phyloP scores from a whole-genome alignment of 2,329 filamentous ascomycete genomes.

The Aspergillus quadricinctus region DNA sequence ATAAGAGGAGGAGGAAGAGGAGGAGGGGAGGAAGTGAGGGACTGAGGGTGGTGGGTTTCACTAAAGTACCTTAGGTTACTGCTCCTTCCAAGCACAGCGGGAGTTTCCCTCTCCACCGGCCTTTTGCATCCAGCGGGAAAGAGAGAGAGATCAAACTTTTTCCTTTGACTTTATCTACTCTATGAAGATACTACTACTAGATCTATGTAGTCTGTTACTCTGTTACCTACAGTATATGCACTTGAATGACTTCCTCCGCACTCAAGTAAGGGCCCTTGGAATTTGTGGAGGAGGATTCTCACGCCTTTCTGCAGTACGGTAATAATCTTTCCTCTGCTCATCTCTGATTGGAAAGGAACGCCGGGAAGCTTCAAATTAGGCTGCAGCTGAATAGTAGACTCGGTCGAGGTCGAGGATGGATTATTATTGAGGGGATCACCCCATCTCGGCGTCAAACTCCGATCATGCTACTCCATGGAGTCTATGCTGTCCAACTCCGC shows the following conservation, averaged over 20 bases:
- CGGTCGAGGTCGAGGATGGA: background rate
- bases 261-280: background rate
- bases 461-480: background rate
- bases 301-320: background rate
- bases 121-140: background rate
- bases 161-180: too few relatives aligned
- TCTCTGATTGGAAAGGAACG: background rate
- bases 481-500: background rate
- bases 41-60: background rate
- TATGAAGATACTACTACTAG: too few relatives aligned
- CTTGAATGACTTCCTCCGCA: background rate
- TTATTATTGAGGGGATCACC: background rate
- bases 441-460: background rate
- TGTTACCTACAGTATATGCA: background rate
- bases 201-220: background rate
- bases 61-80: too few relatives aligned
- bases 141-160: background rate
- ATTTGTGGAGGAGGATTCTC: background rate
- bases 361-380: background rate
- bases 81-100: slow-evolving; percentile 1
- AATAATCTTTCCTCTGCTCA: background rate
- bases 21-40: background rate
- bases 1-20: slow-evolving; percentile 11
- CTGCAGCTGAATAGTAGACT: background rate
- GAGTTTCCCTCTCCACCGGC: background rate